phyloP scores from a whole-genome alignment of 1,284 basidiomycete genomes.

The Cerrena zonata region DNA sequence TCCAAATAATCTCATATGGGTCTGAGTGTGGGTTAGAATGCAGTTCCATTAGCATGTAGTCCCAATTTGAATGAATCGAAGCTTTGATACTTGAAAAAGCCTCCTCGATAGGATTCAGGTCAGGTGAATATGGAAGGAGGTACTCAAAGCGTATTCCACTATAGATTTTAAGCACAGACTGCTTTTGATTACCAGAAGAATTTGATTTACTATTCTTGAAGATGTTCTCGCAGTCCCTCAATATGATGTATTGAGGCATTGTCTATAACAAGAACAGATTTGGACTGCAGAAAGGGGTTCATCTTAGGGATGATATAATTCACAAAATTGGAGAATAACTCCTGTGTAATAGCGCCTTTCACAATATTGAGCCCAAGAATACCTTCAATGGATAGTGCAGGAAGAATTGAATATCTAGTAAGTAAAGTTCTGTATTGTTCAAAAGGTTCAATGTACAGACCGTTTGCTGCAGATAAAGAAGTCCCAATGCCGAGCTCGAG shows the following conservation, averaged over 20 bases:
- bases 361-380: constrained; percentile 25
- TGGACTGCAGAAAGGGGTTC: constrained; percentile 28
- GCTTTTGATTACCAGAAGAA: not conserved
- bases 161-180: not conserved
- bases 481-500: no score
- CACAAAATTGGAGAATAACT: constrained; percentile 25
- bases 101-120: constrained; percentile 30
- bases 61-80: constrained; percentile 10
- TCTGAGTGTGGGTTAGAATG: constrained; percentile 12
- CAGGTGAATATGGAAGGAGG: constrained; percentile 32
- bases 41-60: constrained; percentile 2
- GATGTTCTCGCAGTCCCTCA: constrained; percentile 22
- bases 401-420: constrained; percentile 17
- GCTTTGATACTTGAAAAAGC: constrained; percentile 25
- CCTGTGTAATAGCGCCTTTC: constrained; percentile 18
- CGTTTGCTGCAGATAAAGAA: no score
- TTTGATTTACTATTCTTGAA: constrained; percentile 22
- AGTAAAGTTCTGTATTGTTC: no score
- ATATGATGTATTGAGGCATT: constrained; percentile 28
- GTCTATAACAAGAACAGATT: constrained; percentile 32
- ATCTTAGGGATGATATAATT: constrained; percentile 24
- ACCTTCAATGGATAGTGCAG: constrained; percentile 17
- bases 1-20: constrained; percentile 23
- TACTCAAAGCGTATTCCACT: constrained; percentile 22
- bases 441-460: no score